Conservation (phyloP, 2,329 filamentous ascomycete genomes). For the Xylaria hypoxylon region DNA sequence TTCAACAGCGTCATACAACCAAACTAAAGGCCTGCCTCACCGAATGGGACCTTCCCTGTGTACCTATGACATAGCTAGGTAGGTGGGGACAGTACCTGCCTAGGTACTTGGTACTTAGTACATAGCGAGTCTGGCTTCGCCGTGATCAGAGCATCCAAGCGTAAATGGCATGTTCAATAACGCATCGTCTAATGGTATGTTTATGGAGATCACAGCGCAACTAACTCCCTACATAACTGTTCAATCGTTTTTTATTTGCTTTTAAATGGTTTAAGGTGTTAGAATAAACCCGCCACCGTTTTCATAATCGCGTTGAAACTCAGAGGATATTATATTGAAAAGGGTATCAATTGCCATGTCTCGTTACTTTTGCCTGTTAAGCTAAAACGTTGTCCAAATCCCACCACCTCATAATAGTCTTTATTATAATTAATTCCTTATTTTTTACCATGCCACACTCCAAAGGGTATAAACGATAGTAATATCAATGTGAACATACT, state of each 20-base stretch:
- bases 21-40: not conserved
- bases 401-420: not conserved
- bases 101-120: not conserved
- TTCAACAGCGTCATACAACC: too few relatives aligned
- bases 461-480: not conserved
- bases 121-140: not conserved
- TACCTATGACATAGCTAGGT: not conserved
- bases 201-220: not conserved
- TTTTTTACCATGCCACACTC: not conserved
- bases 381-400: not conserved
- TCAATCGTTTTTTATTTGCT: too few relatives aligned
- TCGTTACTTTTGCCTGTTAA: not conserved
- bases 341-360: conserved; percentile 33
- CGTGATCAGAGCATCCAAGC: not conserved
- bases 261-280: too few relatives aligned
- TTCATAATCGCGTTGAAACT: not conserved
- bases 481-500: not conserved
- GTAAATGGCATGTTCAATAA: too few relatives aligned
- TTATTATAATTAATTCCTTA: conserved; percentile 3
- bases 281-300: not conserved
- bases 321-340: conserved; percentile 8
- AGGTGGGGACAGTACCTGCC: not conserved
- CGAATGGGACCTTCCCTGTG: not conserved
- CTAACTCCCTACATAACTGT: too few relatives aligned
- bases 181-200: not conserved